Evolutionary conservation across 805 yeast species (phyloP), one percentile per base, ranked within the genome.

Genomic region (Candida awuae): DNA sequence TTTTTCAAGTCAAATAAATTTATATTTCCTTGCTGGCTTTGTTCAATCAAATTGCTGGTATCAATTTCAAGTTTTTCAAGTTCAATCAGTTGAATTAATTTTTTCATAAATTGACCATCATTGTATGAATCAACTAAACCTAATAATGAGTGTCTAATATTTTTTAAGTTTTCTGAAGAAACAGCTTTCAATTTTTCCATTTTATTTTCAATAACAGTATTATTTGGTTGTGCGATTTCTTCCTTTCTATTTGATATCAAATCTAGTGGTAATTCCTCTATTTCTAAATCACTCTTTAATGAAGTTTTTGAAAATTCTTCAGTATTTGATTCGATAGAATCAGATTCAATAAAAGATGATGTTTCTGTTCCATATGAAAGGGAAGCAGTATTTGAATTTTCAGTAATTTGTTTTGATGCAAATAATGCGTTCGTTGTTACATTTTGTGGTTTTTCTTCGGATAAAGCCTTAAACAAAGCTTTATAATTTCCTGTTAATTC

Each of bases 81-180:
- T 37, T 50, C 47, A 25, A 52, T 46, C 21, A 48, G 37, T 15
- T 44, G 39, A 19, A 47, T 41, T 20, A 53, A 39, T 29, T 47
- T 44, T 30, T 42, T 47, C 15, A 52, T 37, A 35, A 55, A 55
- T 29, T 48, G 44, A 15, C 57, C 53, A 30, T 51, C 51, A 32
- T 50, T 49, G 38, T 48, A 46, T 10, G 56, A 41, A 23, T 50
- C 53, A 4, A 51, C 53, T 15, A 78, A 56, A 1, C 79, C 83
- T 17, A 76, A 54, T 29, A 87, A 65, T 3, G 90, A 74, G 49
- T 83, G 84, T 55, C 90, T 75, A 43, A 88, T 80, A 13, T 80
- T 80, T 48, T 79, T 80, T 62, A 87, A 70, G 10, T 92, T 94
- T 44, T 77, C 74, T 0, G 95, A 75, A 32, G 77, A 80, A 8